Percentiles rank a stretch among this genome's conserved stretches.
Evolutionary conservation across 2,329 filamentous ascomycete genomes (phyloP).

Genomic region (Endocalyx cinctus): DNA sequence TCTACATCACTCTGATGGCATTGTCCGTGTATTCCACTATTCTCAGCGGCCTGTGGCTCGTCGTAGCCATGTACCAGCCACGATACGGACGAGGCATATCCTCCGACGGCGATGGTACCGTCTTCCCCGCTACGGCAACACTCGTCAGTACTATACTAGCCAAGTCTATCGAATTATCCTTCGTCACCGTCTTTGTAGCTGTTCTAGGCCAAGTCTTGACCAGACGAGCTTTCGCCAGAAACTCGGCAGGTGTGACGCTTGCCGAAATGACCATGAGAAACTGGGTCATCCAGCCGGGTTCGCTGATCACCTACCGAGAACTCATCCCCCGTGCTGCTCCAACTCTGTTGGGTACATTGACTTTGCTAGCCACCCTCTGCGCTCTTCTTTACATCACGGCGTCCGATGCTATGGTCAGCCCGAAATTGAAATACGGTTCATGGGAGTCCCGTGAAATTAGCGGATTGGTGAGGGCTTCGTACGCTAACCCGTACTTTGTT

Average conservation of each 20-base stretch:
- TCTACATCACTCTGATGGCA: slow-evolving; percentile 41
- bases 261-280: slow-evolving; percentile 74
- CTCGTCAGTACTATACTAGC: slow-evolving; percentile 65
- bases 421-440: slow-evolving; percentile 59
- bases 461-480: slow-evolving; percentile 56
- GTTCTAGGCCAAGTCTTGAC: slow-evolving; percentile 72
- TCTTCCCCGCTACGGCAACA: slow-evolving; percentile 61
- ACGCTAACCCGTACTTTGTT: slow-evolving; percentile 59
- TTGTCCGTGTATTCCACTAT: slow-evolving; percentile 59
- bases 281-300: slow-evolving; percentile 71
- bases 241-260: slow-evolving; percentile 62
- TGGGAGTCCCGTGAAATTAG: slow-evolving; percentile 45
- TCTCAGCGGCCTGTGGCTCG: slow-evolving; percentile 62
- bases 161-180: slow-evolving; percentile 73
- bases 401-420: slow-evolving; percentile 69
- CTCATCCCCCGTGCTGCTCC: slow-evolving; percentile 59
- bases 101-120: slow-evolving; percentile 38
- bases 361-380: slow-evolving; percentile 59
- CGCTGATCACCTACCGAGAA: slow-evolving; percentile 64
- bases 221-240: slow-evolving; percentile 58
- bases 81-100: slow-evolving; percentile 57
- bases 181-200: slow-evolving; percentile 71
- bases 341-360: slow-evolving; percentile 60
- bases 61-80: slow-evolving; percentile 57
- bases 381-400: slow-evolving; percentile 74